phyloP scores from a whole-genome alignment of 768 basidiomycete genomes.

The Lactarius vividus region DNA sequence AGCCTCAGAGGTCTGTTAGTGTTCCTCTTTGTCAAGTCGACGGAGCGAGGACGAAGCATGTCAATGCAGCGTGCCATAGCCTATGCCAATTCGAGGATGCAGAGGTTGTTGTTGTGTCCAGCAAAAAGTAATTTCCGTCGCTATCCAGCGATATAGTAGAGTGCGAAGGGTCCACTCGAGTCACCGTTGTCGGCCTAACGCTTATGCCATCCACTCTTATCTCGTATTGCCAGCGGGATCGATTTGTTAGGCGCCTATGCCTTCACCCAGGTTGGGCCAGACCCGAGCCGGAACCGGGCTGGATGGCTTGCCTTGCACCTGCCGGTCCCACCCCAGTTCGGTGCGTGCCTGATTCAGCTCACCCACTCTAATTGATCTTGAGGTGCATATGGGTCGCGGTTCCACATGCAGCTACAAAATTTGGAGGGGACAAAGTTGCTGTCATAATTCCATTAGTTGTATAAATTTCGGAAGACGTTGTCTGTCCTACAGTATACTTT shows the following conservation, averaged over 20 bases:
- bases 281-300: background rate
- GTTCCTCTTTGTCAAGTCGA: slow-evolving; percentile 1
- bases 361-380: too few species aligned
- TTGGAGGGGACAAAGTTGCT: too few species aligned
- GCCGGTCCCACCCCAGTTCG: background rate
- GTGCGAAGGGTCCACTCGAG: background rate
- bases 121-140: background rate
- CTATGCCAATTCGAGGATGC: background rate
- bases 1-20: background rate
- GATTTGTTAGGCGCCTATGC: background rate
- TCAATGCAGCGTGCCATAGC: background rate
- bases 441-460: too few species aligned
- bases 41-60: background rate
- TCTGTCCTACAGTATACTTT: too few species aligned
- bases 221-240: background rate
- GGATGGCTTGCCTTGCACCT: background rate
- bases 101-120: background rate
- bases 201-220: background rate
- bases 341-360: background rate
- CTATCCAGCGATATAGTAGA: background rate
- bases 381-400: too few species aligned
- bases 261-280: background rate
- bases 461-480: too few species aligned
- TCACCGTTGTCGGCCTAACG: too few species aligned
- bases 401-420: too few species aligned